Base-by-base conservation (phyloP, 306 rosid genomes). In the Lotus japonicus region DNA sequence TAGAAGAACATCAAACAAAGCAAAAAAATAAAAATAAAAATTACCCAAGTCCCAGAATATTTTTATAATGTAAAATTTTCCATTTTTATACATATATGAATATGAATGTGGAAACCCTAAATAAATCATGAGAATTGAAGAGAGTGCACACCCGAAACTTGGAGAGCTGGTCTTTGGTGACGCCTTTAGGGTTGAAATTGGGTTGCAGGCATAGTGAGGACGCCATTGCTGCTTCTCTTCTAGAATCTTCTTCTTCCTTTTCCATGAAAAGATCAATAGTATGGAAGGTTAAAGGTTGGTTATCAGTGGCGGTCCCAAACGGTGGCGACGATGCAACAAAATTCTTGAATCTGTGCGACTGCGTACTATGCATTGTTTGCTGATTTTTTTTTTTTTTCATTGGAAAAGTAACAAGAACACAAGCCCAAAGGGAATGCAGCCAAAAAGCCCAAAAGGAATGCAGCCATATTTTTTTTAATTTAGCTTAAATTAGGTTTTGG, bases 171-270 rank as follows among this genome's bases (percentile, higher is more conserved):
- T 77, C 17, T 13, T 77, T 54, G 12, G 83, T 72, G 7, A 89
- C 11, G 52, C 82, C 86, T 79, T 73, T 84, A 46, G 90, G 66
- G 3, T 73, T 76, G 82, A 84, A 89, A 86, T 79, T 72, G 45
- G 88, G 84, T 46, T 11, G 92, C 0, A 89, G 62, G 18, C 68
- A 78, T 0, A 83, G 82, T 4, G 86, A 6, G 1, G 88, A 86
- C 13, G 90, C 89, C 4, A 89, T 81, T 13, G 90, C 92, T 54
- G 80, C 81, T 77, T 89, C 96, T 57, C 85, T 83, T 75, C 79
- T 77, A 8, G 70, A 77, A 49, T 86, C 92, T 45, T 80, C 90
- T 44, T 84, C 77, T 72, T 62, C 75, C 67, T 57, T 77, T n/a
- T 75, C 83, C 84, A 72, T 31, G 36, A 31, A 31, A 5, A 31